Base-by-base conservation (phyloP, 1,284 basidiomycete genomes). In the Psilocybe mexicana region DNA sequence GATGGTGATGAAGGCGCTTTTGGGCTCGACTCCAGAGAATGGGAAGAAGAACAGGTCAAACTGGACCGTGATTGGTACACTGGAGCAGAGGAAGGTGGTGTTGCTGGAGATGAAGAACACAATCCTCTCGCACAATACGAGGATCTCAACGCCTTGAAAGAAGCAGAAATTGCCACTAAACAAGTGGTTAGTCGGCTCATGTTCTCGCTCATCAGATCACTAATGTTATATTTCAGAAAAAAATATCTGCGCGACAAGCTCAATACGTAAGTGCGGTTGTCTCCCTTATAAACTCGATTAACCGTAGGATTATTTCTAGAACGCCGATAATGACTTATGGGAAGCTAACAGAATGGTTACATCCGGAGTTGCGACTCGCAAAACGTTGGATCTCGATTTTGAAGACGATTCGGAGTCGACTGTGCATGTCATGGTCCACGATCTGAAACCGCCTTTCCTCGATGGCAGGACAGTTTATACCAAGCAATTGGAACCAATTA, bases 321-420 rank as follows among this genome's bases (percentile, higher is more conserved):
- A 98, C 66, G 93, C 93, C 24, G 97, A 99, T 71, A 96, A 96
- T 65, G 96, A 99, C 65, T 79, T 96, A 1, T 99, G 97, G 97
- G 97, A 99, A 78, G 92, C 92, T 6, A 98, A 99, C 68, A 92
- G 96, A 68, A 94, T 99, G 88, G 81, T 95, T 10, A 94, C 93
- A 0, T 98, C 96, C 11, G 97, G 97, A 68, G 89, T 98, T 12
- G 92, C 93, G 1, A 93, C 93, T 3, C 87, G 92, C 33, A 89
- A 87, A 61, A 81, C 86, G 10, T 82, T 99, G 44, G 95, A 99
- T 70, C 79, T 97, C 73, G 85, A 94, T 80, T 87, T 94, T 60
- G 94, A 97, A 67, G 95, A 96, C 69, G 94, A 96, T 65, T 89
- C 91, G 0, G 97, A 98, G 72, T 94, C 92, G 0, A 91, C 94